Percentiles rank a stretch among this genome's conserved stretches.
phyloP scores from a whole-genome alignment of 495 filamentous ascomycete genomes.

The Copromyces sp. region DNA sequence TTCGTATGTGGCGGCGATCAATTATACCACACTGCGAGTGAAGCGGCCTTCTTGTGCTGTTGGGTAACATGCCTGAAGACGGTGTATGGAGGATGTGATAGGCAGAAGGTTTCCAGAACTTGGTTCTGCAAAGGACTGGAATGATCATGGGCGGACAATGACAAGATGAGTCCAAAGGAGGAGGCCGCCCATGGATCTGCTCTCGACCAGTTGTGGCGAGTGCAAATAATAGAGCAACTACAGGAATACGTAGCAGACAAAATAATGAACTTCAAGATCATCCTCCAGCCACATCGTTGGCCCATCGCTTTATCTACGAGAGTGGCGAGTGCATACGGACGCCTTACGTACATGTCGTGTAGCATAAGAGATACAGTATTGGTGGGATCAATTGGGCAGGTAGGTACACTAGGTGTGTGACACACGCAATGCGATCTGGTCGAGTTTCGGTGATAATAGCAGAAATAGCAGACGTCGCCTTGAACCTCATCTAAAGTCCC shows the following conservation, averaged over 20 bases:
- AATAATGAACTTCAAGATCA: neutral
- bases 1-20: neutral
- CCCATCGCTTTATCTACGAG: neutral
- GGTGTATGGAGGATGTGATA: neutral
- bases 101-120: neutral
- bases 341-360: neutral
- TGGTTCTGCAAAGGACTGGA: neutral
- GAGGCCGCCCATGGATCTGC: neutral
- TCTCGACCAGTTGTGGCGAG: neutral
- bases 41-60: neutral
- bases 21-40: neutral
- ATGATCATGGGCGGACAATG: neutral
- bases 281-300: neutral
- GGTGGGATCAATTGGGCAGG: neutral
- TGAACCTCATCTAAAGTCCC: neutral
- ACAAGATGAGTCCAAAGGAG: neutral
- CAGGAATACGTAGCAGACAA: neutral
- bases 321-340: neutral
- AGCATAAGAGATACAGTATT: neutral
- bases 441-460: neutral
- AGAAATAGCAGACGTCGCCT: neutral
- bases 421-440: neutral
- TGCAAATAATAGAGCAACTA: neutral
- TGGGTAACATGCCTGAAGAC: neutral
- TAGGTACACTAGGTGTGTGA: too few relatives aligned